Base-by-base conservation (phyloP, 441 rosid species). In the Erysimum pusillum region DNA sequence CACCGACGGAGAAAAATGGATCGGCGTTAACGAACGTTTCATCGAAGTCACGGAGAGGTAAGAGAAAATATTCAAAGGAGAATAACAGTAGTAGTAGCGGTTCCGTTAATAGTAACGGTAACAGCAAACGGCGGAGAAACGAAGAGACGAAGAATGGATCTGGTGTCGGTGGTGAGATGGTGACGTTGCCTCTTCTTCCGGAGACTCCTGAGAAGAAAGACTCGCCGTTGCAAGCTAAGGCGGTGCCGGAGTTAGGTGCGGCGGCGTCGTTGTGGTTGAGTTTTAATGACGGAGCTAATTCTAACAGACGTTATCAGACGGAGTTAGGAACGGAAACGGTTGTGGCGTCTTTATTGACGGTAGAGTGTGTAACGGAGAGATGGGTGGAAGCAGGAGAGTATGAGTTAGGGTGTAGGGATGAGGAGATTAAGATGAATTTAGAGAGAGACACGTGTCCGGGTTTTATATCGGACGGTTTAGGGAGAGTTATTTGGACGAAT, bases 371-470 rank as follows among this genome's bases (percentile, higher is more conserved):
- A 69, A 82, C 82, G 22, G 94, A 87, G 69, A 75, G 86, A 77
- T 87, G 89, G 85, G 72, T 79, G 79, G 85, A 80, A 1, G 28
- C 28, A 25, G 80, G 49, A 5, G 85, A 78, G 54, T 58, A 39
- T 25, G 92, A 74, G 53, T 5, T 91, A 15, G 96, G 91, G 53
- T 12, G 80, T 39, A 85, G 89, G 11, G 98, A 94, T 35, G 84
- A 77, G 18, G 90, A 91, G 75, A 85, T 56, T 77, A 87, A 67
- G 80, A 60, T 68, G 74, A 85, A 83, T 53, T 80, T 94, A 10
- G 89, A 36, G 78, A 79, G 28, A 31, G 97, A 90, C 84, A 80
- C 86, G 84, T 89, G 93, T 79, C 98, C 98, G 0, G 90, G 93
- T 17, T 79, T 94, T 14, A 71, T 86, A 76, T 91, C 97, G 5